phyloP scores from a whole-genome alignment of 2,329 filamentous ascomycete species.

The Emmonsia crescens region DNA sequence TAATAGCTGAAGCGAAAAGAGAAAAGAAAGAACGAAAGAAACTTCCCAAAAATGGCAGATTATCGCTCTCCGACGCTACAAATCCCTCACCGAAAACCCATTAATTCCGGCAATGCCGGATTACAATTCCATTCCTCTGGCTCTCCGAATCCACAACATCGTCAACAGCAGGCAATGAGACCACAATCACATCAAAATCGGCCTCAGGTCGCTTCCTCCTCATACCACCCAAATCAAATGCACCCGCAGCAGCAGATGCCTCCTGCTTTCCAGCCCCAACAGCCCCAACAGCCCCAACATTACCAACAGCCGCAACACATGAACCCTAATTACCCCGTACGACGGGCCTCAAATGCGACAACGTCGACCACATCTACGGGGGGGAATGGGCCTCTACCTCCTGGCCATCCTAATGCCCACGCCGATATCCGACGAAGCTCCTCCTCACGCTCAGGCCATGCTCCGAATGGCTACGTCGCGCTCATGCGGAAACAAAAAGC shows the following conservation, averaged over 20 bases:
- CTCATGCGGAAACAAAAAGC: constrained; percentile 95
- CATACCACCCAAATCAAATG: constrained; percentile 10
- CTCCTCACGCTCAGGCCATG: constrained; percentile 61
- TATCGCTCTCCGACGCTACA: constrained; percentile 13
- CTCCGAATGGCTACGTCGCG: constrained; percentile 75
- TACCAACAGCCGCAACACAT: neutral
- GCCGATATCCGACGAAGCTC: constrained; percentile 55
- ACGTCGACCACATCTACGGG: constrained; percentile 32
- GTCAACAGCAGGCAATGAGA: neutral
- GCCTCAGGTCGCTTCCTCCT: constrained; percentile 10
- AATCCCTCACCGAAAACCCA: constrained; percentile 13
- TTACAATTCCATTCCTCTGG: constrained; percentile 11
- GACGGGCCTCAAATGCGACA: constrained; percentile 31
- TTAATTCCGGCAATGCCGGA: constrained; percentile 12
- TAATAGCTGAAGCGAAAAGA: neutral
- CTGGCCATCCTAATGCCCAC: constrained; percentile 18
- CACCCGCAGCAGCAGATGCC: constrained; percentile 7
- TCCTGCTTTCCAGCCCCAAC: constrained; percentile 8
- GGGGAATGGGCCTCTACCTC: constrained; percentile 17
- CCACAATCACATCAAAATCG: constrained; percentile 10
- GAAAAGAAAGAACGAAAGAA: neutral
- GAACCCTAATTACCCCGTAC: constrained; percentile 12
- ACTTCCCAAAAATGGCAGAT: constrained; percentile 14
- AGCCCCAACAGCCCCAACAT: constrained; percentile 6
- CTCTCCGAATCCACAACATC: constrained; percentile 2